Evolutionary conservation across 805 yeast genomes (phyloP).

Genomic region (Ogataea trehaloabstinens): DNA sequence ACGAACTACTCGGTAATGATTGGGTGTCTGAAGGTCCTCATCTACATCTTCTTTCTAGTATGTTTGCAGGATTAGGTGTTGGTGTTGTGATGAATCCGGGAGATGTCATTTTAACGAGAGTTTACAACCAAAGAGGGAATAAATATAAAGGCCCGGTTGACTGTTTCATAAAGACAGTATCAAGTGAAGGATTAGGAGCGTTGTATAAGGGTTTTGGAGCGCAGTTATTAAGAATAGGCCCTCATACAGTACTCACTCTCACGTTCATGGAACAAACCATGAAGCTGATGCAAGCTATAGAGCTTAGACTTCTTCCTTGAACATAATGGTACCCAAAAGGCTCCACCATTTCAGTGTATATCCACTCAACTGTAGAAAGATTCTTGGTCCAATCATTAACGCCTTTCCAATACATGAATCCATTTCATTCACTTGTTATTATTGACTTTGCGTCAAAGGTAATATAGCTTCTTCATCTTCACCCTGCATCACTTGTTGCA

Average conservation of each 20-base stretch:
- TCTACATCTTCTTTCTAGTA: constrained; percentile 70
- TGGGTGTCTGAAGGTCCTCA: constrained; percentile 61
- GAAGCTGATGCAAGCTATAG: constrained; percentile 50
- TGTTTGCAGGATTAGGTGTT: constrained; percentile 86
- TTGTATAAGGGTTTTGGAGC: constrained; percentile 95
- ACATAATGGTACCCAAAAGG: background rate
- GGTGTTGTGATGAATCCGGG: constrained; percentile 96
- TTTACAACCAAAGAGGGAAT: constrained; percentile 91
- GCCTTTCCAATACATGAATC: too few species aligned
- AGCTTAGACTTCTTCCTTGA: constrained; percentile 29
- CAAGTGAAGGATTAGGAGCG: constrained; percentile 80
- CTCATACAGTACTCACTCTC: constrained; percentile 87
- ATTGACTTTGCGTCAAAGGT: too few species aligned
- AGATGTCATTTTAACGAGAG: constrained; percentile 92
- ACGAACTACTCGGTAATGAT: constrained; percentile 51
- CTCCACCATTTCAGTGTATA: too few species aligned
- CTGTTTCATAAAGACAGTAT: constrained; percentile 80
- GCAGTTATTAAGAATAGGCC: constrained; percentile 87
- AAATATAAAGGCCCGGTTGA: constrained; percentile 85
- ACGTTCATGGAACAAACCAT: constrained; percentile 96
- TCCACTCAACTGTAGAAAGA: too few species aligned
- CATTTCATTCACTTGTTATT: too few species aligned
- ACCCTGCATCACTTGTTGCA: too few species aligned
- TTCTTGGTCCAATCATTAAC: too few species aligned
- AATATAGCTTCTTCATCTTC: too few species aligned